Conservation (phyloP, 1,284 basidiomycete genomes). For the Ganoderma resinaceum region DNA sequence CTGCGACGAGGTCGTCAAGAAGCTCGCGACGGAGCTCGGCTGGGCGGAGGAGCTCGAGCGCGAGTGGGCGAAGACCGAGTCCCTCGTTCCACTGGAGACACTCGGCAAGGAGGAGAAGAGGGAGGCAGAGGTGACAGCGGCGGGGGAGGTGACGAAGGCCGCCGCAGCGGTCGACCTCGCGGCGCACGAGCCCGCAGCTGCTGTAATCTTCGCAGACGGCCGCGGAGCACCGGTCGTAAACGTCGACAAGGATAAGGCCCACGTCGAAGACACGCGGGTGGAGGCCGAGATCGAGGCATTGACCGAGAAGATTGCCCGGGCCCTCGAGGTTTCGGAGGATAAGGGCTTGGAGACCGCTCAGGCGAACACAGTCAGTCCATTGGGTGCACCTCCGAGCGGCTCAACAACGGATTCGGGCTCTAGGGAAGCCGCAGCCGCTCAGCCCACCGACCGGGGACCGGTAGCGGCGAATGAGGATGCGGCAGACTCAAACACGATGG, state of each 20-base stretch:
- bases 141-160: not conserved
- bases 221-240: slow-evolving; percentile 12
- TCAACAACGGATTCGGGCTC: not conserved
- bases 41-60: slow-evolving; percentile 71
- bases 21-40: slow-evolving; percentile 66
- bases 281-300: slow-evolving; percentile 22
- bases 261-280: slow-evolving; percentile 17
- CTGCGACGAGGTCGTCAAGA: slow-evolving; percentile 69
- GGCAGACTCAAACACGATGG: too few species aligned
- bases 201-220: not conserved
- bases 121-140: not conserved
- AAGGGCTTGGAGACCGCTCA: not conserved
- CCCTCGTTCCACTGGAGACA: slow-evolving; percentile 26
- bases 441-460: too few species aligned
- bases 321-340: slow-evolving; percentile 23
- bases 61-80: slow-evolving; percentile 61
- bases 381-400: not conserved
- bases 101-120: not conserved
- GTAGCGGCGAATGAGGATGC: slow-evolving; percentile 6
- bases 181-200: not conserved
- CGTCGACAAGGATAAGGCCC: slow-evolving; percentile 8
- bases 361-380: slow-evolving; percentile 13
- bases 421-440: not conserved
- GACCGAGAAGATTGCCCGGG: slow-evolving; percentile 20
- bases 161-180: slow-evolving; percentile 13